Evolutionary conservation across 2,329 filamentous ascomycete genomes (phyloP).

Genomic region (Fusarium sarcochroum): DNA sequence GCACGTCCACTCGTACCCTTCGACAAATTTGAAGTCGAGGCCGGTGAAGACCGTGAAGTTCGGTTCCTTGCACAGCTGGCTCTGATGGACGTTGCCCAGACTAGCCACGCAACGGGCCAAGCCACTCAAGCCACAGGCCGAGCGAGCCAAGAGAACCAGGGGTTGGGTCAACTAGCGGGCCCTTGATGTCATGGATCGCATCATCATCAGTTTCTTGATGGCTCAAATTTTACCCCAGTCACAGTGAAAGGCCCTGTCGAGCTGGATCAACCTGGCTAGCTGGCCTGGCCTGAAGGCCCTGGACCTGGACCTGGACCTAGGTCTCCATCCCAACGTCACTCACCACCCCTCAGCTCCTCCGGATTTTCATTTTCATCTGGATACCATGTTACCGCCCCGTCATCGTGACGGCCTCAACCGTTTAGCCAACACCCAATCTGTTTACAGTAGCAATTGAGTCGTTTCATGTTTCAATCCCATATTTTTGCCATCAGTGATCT

Average conservation of each 20-base stretch:
- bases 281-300: no score
- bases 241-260: constrained; percentile 36
- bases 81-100: constrained; percentile 36
- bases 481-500: constrained; percentile 3
- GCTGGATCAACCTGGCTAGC: constrained; percentile 30
- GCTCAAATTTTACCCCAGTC: constrained; percentile 26
- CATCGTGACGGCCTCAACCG: constrained; percentile 17
- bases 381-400: constrained; percentile 23
- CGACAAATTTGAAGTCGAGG: constrained; percentile 10
- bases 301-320: not conserved
- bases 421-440: not conserved
- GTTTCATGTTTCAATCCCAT: constrained; percentile 18
- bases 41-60: constrained; percentile 5
- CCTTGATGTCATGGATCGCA: constrained; percentile 49
- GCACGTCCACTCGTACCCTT: constrained; percentile 28
- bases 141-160: constrained; percentile 37
- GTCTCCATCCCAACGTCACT: constrained; percentile 24
- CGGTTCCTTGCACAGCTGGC: constrained; percentile 46
- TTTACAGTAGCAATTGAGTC: not conserved
- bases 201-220: constrained; percentile 30
- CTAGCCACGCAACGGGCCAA: constrained; percentile 33
- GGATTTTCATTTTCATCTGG: constrained; percentile 11
- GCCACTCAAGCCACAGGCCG: constrained; percentile 42
- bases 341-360: constrained; percentile 13
- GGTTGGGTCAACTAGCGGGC: constrained; percentile 25